Conservation (phyloP, 148 eudicot genomes). For the Arctostaphylos glauca region DNA sequence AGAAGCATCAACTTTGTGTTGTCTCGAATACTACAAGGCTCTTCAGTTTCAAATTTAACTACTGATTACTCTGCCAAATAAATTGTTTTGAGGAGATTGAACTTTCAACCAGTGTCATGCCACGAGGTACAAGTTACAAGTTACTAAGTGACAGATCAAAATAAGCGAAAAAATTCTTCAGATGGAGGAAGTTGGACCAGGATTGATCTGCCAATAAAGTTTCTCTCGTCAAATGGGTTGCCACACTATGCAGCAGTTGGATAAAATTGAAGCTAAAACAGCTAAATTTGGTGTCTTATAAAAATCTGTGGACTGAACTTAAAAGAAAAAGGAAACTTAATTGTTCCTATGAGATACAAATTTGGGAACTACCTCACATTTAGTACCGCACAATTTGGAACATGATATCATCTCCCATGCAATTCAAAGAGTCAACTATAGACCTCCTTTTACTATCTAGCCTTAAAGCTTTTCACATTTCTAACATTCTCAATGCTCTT, state of each 20-base stretch:
- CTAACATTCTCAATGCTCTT: neutral
- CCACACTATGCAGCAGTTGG: neutral
- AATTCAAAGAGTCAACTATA: neutral
- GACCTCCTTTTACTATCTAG: neutral
- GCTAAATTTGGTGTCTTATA: too few species aligned
- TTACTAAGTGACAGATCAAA: neutral
- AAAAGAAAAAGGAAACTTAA: too few species aligned
- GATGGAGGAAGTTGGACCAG: neutral
- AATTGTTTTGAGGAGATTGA: neutral
- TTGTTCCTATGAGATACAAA: too few species aligned
- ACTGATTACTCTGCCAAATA: neutral
- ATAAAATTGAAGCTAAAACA: too few species aligned
- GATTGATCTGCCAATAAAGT: neutral
- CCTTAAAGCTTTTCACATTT: neutral
- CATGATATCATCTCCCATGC: neutral
- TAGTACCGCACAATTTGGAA: neutral
- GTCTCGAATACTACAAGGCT: neutral
- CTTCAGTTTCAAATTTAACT: neutral
- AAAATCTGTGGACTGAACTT: neutral
- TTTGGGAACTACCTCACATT: neutral
- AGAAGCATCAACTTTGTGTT: neutral
- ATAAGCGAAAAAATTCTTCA: neutral
- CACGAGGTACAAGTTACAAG: neutral
- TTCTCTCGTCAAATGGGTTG: neutral
- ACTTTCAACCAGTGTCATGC: neutral